phyloP scores from a whole-genome alignment of 177 flowering plant genomes.

The Tripterygium wilfordii region DNA sequence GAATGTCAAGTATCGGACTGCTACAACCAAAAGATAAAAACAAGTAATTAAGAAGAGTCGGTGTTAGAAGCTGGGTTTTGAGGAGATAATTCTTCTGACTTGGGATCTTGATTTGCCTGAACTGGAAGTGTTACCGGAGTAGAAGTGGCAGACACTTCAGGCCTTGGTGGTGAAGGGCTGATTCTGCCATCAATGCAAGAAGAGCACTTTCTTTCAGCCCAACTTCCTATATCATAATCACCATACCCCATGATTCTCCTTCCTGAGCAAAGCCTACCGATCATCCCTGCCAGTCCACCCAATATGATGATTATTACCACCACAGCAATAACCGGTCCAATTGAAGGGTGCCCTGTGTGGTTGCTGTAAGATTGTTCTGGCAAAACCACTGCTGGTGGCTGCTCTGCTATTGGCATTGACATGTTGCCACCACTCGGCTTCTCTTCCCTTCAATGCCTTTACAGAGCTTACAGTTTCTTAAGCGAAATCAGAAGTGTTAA shows the following conservation, averaged over 20 bases:
- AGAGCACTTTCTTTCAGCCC: constrained; percentile 25
- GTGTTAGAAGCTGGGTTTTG: constrained; percentile 1
- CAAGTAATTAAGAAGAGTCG: background rate
- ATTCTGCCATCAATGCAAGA: constrained; percentile 32
- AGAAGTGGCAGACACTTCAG: background rate
- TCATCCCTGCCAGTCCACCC: constrained; percentile 23
- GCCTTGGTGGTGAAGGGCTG: constrained; percentile 7
- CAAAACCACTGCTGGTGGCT: constrained; percentile 11
- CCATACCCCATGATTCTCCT: constrained; percentile 31
- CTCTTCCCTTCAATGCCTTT: too few relatives aligned
- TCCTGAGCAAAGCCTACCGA: constrained; percentile 39
- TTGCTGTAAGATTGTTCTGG: constrained; percentile 8
- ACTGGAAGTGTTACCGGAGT: background rate
- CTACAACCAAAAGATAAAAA: background rate
- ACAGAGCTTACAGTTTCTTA: background rate
- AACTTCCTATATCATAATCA: constrained; percentile 22
- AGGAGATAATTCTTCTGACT: too few relatives aligned
- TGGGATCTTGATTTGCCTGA: constrained; percentile 1
- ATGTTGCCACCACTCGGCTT: too few relatives aligned
- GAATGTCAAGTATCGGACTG: too few relatives aligned
- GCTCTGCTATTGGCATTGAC: constrained; percentile 18
- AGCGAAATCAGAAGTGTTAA: too few relatives aligned
- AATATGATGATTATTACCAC: constrained; percentile 27
- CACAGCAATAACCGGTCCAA: constrained; percentile 31
- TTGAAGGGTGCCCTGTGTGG: constrained; percentile 16